Evolutionary conservation across 352 stramenopile genomes (phyloP), one percentile per base, ranked within the genome.

Genomic region (Globisporangium megalacanthum): DNA sequence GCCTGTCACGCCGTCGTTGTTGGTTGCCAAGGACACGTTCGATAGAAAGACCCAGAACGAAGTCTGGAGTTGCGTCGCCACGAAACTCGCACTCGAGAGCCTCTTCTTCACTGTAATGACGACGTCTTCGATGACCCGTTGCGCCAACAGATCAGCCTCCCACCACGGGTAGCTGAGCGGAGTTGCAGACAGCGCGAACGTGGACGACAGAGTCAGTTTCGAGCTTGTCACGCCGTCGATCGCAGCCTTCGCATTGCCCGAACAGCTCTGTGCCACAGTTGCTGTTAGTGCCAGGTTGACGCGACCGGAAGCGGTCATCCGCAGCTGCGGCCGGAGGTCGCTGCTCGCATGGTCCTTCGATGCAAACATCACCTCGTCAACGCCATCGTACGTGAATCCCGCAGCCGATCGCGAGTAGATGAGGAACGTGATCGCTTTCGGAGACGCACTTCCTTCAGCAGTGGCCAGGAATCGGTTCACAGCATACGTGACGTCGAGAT

Each of bases 401-500:
- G 76, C 59, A 1, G 57, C 46, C 11, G 75, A 68, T 50, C 60
- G 46, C 6, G 77, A 77, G 56, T 89, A 84, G 1, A 91, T 39
- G 5, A 86, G 35, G 45, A 91, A 69, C 19, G 78, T 85, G 19
- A 91, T 67, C 15, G 58, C 64, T 63, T 60, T 65, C 53, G 58
- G 5, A 39, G 49, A 39, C 35, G 56, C 56, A 70, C 53, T 49
- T 36, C 29, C 56, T 20, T 46, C 17, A 17, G 61, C 48, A 35
- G 64, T 48, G 2, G 74, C 60, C 29, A 86, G 55, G 29, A 84
- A 75, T 13, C 60, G 55, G 60, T 91, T 91, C 5, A 84, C 19
- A 7, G 77, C 70, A n/a, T 66, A 50, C 10, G 80, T 91, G 22
- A 91, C 72, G 46, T 91, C 80, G 46, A 91, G 75, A 29, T 86